Base-by-base conservation (phyloP, 2,329 filamentous ascomycete species). In the Calonectria pseudoturangicola region DNA sequence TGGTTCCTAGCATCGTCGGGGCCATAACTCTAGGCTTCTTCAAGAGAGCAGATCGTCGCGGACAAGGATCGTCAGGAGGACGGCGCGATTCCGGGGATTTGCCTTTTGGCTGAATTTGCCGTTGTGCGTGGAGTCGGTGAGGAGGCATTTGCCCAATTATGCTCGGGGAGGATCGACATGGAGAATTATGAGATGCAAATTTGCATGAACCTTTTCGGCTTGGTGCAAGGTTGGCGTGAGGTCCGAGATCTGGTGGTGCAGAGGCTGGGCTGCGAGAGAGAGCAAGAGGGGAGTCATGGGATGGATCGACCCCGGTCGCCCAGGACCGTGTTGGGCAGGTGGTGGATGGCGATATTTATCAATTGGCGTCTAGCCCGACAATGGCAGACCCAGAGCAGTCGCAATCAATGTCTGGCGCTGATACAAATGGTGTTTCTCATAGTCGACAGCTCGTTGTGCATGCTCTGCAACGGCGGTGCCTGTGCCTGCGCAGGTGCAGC, bases 11-110 rank as follows among this genome's bases (percentile, higher is more conserved):
- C 16, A 62, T 63, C 54, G 39, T 41, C 51, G 56, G 60, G 47
- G 69, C 47, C 66, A 71, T 50, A 33, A 48, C 54, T 51, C 27
- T 64, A 67, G 21, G 8, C 7, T 25, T 68, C n/a, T 41, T 54
- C 66, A 64, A 39, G 58, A 64, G 50, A 66, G 71, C 45, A 62
- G 77, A 77, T 77, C 72, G 27, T 28, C 70, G 28, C 43, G 16
- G 47, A 62, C 65, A 48, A 25, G 66, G 73, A 77, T 76, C 75
- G 63, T 68, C 60, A 69, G 73, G 62, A 60, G 54, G 47, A 51
- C 74, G 68, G 71, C 66, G 48, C n/a, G 45, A 66, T 66, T 64
- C 56, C 64, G 66, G 66, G 39, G 47, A 56, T 33, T 33, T 33
- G 33, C 33, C 33, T 36, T 63, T 68, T 36, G 72, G 27, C 68